These are phyloP conservation scores for Mycena leptocephala DNA, from an alignment of 768 basidiomycete genomes.

Conservation along the genomic window DNA sequence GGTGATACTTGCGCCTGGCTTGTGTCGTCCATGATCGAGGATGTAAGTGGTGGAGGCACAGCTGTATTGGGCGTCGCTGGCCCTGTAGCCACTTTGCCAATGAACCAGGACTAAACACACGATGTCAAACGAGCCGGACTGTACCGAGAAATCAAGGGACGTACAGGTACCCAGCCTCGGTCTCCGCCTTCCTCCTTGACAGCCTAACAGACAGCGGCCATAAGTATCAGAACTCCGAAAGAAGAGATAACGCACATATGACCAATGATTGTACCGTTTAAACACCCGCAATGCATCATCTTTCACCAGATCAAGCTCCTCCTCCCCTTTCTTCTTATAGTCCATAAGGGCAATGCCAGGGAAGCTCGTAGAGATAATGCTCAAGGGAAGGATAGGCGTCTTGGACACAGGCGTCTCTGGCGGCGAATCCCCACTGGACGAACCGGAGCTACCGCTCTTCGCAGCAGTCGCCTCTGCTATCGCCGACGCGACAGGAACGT, in stretches of 20 bases:
- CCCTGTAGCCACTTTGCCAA: slow-evolving; percentile 81
- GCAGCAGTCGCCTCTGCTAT: slow-evolving; percentile 84
- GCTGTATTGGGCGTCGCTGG: slow-evolving; percentile 64
- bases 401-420: slow-evolving; percentile 63
- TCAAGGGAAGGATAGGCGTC: slow-evolving; percentile 90
- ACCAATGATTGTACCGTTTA: slow-evolving; percentile 99
- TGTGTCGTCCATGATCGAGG: slow-evolving; percentile 53
- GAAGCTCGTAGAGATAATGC: slow-evolving; percentile 98
- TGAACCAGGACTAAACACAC: slow-evolving; percentile 88
- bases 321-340: slow-evolving; percentile 93
- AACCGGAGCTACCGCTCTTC: slow-evolving; percentile 55
- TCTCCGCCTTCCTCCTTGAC: slow-evolving; percentile 95
- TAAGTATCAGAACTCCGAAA: slow-evolving; percentile 18
- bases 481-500: slow-evolving; percentile 90
- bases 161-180: slow-evolving; percentile 95
- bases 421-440: slow-evolving; percentile 53
- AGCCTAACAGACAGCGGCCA: slow-evolving; percentile 66
- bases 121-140: slow-evolving; percentile 20
- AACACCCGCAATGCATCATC: slow-evolving; percentile 94
- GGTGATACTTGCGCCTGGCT: slow-evolving; percentile 77
- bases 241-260: slow-evolving; percentile 72
- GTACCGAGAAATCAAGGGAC: slow-evolving; percentile 44
- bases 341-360: slow-evolving; percentile 98
- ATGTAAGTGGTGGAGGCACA: slow-evolving; percentile 42
- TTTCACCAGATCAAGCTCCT: slow-evolving; percentile 91